Evolutionary conservation across 2,329 filamentous ascomycete species (phyloP).

Genomic region (Coccinonectria pachysandricola): DNA sequence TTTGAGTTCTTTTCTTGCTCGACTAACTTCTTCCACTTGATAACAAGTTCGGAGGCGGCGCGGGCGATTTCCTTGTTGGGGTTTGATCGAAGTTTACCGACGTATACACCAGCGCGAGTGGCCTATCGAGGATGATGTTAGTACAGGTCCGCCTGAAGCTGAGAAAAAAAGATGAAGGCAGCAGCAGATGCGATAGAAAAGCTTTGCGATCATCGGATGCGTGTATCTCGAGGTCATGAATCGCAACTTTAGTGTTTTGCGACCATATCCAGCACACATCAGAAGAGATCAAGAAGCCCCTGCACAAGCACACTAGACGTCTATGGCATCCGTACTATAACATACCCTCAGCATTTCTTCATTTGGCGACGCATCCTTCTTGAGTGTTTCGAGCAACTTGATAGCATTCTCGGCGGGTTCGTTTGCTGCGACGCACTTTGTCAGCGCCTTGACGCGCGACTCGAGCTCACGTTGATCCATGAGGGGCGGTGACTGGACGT

Average conservation of each 20-base stretch:
- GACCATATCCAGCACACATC: too few relatives aligned
- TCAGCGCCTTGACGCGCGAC: conserved; percentile 65
- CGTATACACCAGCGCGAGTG: conserved; percentile 82
- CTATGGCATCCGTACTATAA: conserved; percentile 8
- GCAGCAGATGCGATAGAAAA: too few relatives aligned
- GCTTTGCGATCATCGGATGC: too few relatives aligned
- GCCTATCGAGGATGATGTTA: conserved; percentile 33
- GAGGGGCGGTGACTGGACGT: too few relatives aligned
- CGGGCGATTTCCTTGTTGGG: conserved; percentile 71
- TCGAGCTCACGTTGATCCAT: conserved; percentile 81
- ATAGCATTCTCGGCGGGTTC: conserved; percentile 65
- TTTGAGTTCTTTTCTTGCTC: conserved; percentile 49
- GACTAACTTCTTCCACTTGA: conserved; percentile 76
- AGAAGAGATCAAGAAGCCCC: too few relatives aligned
- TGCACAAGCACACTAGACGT: too few relatives aligned
- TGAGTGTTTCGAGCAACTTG: conserved; percentile 64
- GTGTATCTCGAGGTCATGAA: too few relatives aligned
- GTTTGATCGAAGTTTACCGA: conserved; percentile 72
- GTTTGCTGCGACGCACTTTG: conserved; percentile 65
- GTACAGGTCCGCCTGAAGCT: conserved; percentile 5
- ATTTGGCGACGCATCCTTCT: conserved; percentile 70
- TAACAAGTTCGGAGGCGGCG: conserved; percentile 71
- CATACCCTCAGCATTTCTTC: conserved; percentile 79
- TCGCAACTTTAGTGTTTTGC: too few relatives aligned
- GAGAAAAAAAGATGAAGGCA: neutral